Evolutionary conservation across 1,284 basidiomycete genomes (phyloP).

Genomic region (Cryptococcus deneoformans): DNA sequence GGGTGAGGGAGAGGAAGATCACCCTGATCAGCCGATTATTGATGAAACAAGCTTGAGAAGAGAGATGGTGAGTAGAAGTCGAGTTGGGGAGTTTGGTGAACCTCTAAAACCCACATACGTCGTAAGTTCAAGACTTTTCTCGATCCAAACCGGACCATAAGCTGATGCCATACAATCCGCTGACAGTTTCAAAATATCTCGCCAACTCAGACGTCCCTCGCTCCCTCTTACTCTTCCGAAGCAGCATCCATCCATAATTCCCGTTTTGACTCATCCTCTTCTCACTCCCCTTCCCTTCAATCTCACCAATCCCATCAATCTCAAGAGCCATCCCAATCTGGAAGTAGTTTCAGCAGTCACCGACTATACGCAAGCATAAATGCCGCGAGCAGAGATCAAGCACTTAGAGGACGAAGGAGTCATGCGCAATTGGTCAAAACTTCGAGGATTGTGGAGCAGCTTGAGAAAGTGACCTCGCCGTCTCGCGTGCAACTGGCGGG

Average conservation of each 20-base stretch:
- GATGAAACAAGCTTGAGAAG: conserved; percentile 1
- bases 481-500: background rate
- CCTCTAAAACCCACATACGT: conserved; percentile 1
- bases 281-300: background rate
- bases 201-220: conserved; percentile 1
- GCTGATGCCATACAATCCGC: background rate
- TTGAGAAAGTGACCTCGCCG: background rate
- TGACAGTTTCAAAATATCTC: conserved; percentile 4
- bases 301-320: too few relatives aligned
- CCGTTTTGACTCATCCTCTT: background rate
- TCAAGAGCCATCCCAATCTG: background rate
- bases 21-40: conserved; percentile 8
- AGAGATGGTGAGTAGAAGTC: background rate
- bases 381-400: conserved; percentile 1
- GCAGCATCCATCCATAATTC: conserved; percentile 2
- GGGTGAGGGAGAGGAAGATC: background rate
- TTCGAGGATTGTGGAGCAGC: conserved; percentile 3
- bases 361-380: background rate
- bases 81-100: conserved; percentile 11
- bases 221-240: conserved; percentile 3
- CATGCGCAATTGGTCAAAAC: conserved; percentile 6
- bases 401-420: conserved; percentile 9
- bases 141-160: background rate
- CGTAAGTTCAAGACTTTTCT: background rate
- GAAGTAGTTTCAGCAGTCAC: background rate